phyloP scores from a whole-genome alignment of 352 stramenopile genomes.

The Globisporangium okanoganense region DNA sequence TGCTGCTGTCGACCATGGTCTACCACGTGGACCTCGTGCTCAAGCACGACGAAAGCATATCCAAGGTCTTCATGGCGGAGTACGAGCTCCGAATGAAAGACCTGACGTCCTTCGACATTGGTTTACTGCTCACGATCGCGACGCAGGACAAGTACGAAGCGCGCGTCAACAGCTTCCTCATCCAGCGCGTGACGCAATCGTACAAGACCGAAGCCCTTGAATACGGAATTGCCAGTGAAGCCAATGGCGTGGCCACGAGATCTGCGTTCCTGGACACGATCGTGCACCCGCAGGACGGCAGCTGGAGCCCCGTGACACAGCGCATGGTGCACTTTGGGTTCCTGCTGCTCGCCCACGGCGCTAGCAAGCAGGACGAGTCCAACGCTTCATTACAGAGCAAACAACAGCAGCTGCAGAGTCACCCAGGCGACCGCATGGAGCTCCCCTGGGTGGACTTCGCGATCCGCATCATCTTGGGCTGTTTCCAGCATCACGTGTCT shows the following conservation, averaged over 20 bases:
- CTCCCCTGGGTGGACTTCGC: slow-evolving; percentile 33
- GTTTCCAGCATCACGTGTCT: slow-evolving; percentile 38
- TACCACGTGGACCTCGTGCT: slow-evolving; percentile 53
- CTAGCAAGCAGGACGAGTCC: slow-evolving; percentile 19
- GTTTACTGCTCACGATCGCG: slow-evolving; percentile 38
- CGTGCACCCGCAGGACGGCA: slow-evolving; percentile 26
- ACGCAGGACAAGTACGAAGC: slow-evolving; percentile 29
- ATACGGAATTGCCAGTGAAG: background rate
- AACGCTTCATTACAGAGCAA: slow-evolving; percentile 4
- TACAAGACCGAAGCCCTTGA: slow-evolving; percentile 13
- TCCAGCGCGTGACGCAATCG: slow-evolving; percentile 24
- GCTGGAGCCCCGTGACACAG: slow-evolving; percentile 27
- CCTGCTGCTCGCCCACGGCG: slow-evolving; percentile 22
- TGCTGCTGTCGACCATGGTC: slow-evolving; percentile 45
- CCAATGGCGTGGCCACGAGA: slow-evolving; percentile 4
- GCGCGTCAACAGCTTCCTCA: slow-evolving; percentile 22
- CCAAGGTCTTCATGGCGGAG: slow-evolving; percentile 31
- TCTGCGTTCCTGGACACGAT: slow-evolving; percentile 25
- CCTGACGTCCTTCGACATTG: slow-evolving; percentile 40
- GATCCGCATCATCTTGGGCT: slow-evolving; percentile 38
- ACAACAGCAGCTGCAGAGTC: background rate
- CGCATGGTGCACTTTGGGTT: slow-evolving; percentile 36
- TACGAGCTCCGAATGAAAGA: slow-evolving; percentile 28
- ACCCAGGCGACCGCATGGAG: background rate
- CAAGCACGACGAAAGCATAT: slow-evolving; percentile 37